A percentile compares a stretch with the other conserved stretches of the same genome.
Conservation (phyloP, 805 yeast species). For the Suhomyces prunicola region DNA sequence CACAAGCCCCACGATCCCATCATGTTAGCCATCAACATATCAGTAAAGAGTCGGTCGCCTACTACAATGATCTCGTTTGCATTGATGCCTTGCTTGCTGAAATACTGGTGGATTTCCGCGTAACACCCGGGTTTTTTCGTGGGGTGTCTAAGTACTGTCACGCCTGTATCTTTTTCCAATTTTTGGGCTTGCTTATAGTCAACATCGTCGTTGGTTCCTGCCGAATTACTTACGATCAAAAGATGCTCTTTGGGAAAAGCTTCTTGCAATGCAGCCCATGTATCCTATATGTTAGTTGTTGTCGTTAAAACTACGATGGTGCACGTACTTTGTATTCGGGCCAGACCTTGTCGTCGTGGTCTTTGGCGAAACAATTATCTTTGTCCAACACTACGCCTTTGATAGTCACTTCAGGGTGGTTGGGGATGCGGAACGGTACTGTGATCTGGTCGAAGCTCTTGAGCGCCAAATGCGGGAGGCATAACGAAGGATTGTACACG, state of each 20-base stretch:
- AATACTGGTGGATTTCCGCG: constrained; percentile 61
- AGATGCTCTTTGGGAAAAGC: constrained; percentile 61
- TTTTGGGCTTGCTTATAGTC: constrained; percentile 55
- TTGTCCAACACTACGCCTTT: constrained; percentile 86
- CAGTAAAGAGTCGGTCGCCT: constrained; percentile 91
- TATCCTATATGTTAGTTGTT: constrained; percentile 12
- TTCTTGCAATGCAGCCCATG: constrained; percentile 54
- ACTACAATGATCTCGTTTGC: constrained; percentile 75
- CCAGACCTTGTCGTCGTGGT: constrained; percentile 77
- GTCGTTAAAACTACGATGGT: neutral
- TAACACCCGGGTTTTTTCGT: constrained; percentile 84
- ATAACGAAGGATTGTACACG: constrained; percentile 59
- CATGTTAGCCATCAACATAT: constrained; percentile 87
- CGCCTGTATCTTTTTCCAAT: constrained; percentile 65
- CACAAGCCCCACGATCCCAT: constrained; percentile 88
- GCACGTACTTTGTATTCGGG: constrained; percentile 53
- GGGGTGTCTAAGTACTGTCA: constrained; percentile 64
- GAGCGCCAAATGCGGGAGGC: constrained; percentile 61
- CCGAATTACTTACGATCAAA: constrained; percentile 85
- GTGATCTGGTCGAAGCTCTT: constrained; percentile 59
- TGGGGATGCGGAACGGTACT: constrained; percentile 46
- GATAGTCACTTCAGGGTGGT: constrained; percentile 33
- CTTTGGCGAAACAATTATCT: constrained; percentile 91
- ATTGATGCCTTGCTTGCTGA: constrained; percentile 43
- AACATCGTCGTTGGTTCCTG: constrained; percentile 80